These are phyloP conservation scores for Pleurotus eryngii DNA, from an alignment of 768 basidiomycete genomes.

Conservation along the genomic window DNA sequence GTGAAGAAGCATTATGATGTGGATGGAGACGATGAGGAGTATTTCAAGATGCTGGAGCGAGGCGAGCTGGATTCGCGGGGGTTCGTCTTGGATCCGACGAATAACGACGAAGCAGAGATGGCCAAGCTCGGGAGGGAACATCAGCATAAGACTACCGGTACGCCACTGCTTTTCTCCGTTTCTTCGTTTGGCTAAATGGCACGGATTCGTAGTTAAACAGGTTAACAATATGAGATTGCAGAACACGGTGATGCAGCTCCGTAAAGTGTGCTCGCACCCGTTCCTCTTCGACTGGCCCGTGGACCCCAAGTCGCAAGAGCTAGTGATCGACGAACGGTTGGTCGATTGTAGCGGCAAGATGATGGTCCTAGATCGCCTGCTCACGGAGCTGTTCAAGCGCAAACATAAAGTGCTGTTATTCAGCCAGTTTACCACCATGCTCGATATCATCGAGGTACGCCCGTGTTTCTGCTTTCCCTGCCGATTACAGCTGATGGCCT, in stretches of 20 bases:
- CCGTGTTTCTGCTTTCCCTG: too few relatives aligned
- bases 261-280: constrained; percentile 94
- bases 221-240: constrained; percentile 93
- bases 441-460: constrained; percentile 90
- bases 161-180: not conserved
- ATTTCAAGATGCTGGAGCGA: constrained; percentile 57
- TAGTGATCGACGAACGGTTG: constrained; percentile 72
- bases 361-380: constrained; percentile 88
- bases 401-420: constrained; percentile 85
- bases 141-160: constrained; percentile 58
- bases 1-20: constrained; percentile 47
- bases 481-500: too few relatives aligned
- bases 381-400: constrained; percentile 75
- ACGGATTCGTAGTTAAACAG: constrained; percentile 54
- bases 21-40: constrained; percentile 61
- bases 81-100: constrained; percentile 20
- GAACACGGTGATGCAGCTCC: constrained; percentile 95
- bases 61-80: constrained; percentile 40
- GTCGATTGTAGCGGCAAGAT: constrained; percentile 93
- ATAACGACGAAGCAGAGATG: constrained; percentile 42
- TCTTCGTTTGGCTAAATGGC: not conserved
- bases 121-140: constrained; percentile 55
- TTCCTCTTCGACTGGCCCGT: constrained; percentile 85
- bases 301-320: constrained; percentile 57
- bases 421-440: constrained; percentile 95